Percentiles rank a stretch among this genome's conserved stretches.
These are phyloP conservation scores for Globisporangium perplexum DNA, from an alignment of 352 stramenopile species.

Conservation along the genomic window DNA sequence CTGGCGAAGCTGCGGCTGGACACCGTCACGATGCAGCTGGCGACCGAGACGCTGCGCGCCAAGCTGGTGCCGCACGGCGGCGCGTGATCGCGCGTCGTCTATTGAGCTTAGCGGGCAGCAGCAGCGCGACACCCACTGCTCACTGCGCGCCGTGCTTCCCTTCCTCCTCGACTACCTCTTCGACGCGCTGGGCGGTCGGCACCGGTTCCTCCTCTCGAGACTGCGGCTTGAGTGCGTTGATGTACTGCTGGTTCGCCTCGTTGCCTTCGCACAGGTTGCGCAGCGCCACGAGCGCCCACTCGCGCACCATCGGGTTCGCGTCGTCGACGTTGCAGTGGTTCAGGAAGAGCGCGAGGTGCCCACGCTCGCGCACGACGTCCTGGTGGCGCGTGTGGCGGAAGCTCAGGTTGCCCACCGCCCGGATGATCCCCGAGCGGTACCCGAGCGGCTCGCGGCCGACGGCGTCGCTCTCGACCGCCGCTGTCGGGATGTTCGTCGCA, in stretches of 20 bases:
- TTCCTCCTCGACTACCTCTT: background rate
- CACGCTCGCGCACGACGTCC: slow-evolving; percentile 69
- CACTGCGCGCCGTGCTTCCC: background rate
- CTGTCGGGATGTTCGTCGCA: slow-evolving; percentile 12
- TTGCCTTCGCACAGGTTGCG: slow-evolving; percentile 88
- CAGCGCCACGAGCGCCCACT: slow-evolving; percentile 87
- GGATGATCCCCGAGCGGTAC: slow-evolving; percentile 75
- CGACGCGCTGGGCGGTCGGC: background rate
- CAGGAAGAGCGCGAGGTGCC: slow-evolving; percentile 76
- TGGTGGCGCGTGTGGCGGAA: slow-evolving; percentile 65
- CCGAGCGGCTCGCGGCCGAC: slow-evolving; percentile 37
- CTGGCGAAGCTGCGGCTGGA: slow-evolving; percentile 10
- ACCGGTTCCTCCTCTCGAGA: slow-evolving; percentile 34
- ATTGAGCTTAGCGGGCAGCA: background rate
- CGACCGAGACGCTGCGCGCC: slow-evolving; percentile 8
- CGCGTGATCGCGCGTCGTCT: no score
- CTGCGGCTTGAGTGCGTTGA: slow-evolving; percentile 60
- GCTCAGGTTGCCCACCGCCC: slow-evolving; percentile 77
- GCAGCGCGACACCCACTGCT: no score
- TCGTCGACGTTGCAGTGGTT: slow-evolving; percentile 90
- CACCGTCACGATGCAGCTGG: slow-evolving; percentile 10
- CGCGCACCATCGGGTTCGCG: slow-evolving; percentile 79
- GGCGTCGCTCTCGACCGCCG: background rate
- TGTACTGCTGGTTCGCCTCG: slow-evolving; percentile 62
- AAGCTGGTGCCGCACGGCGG: background rate